Base-by-base conservation (phyloP, 225 moss, liverwort and hornwort genomes). In the Pleurozium schreberi region DNA sequence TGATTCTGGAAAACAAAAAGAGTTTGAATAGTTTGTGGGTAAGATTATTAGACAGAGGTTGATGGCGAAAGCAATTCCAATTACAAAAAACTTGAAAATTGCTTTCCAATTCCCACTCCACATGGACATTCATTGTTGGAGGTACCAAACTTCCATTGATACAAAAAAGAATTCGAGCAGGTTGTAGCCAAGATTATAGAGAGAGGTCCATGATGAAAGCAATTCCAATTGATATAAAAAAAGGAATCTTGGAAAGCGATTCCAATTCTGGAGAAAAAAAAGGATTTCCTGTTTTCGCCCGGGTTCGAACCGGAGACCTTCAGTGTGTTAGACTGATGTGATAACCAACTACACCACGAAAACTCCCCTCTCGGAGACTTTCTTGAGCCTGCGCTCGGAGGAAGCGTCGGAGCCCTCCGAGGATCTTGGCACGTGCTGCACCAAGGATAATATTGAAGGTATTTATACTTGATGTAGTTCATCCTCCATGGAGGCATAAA, bases 271-370 rank as follows among this genome's bases (percentile, higher is more conserved):
- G 60, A 60, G 28, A 27, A 28, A 62, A 69, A 31, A 25, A 26
- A 12, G 0, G 14, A 13, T 1, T 0, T 0, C 6, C 0, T 87
- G 88, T 91, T 91, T 91, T 91, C 91, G 89, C 92, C 91, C 82
- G 87, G 91, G 89, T 85, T 92, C 85, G 91, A 92, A 91, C 92
- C 87, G 91, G 89, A 91, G 91, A 91, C 92, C 92, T 92, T 92
- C 92, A 92, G 89, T 92, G 92, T 91, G 91, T 92, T 92, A 91
- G 92, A 92, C 92, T 92, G 91, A 92, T 91, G 91, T 92, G 92
- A 92, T 91, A 87, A 92, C 91, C 91, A 91, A 92, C 91, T 92
- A 91, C 92, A 92, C 92, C 92, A 92, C 92, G 91, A 92, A 88
- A 88, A 55, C 55, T 18, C n/a, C n/a, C n/a, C n/a, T n/a, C n/a